Conservation (phyloP, 305 asterid genomes). For the Fraxinus angustifolia region DNA sequence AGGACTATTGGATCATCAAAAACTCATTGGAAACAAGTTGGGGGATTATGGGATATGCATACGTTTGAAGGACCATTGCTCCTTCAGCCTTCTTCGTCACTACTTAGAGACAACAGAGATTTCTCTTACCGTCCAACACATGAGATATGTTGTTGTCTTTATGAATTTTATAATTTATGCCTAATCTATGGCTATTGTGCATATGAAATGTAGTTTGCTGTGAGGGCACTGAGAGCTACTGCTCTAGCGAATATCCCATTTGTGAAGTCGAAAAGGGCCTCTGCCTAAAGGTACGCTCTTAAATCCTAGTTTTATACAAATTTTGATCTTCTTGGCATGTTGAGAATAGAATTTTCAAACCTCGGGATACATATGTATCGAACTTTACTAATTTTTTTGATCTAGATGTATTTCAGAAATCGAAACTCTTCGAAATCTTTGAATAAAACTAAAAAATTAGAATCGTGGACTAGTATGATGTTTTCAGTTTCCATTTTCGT, state of each 20-base stretch:
- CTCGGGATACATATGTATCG: background rate
- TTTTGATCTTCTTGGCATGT: background rate
- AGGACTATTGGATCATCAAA: slow-evolving; percentile 34
- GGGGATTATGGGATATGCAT: slow-evolving; percentile 30
- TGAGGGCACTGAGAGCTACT: slow-evolving; percentile 10
- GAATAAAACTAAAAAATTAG: background rate
- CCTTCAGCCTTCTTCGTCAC: no score
- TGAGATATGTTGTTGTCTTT: slow-evolving; percentile 24
- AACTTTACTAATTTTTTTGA: background rate
- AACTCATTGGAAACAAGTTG: slow-evolving; percentile 31
- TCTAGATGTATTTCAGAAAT: background rate
- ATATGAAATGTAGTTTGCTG: slow-evolving; percentile 27
- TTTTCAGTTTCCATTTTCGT: background rate
- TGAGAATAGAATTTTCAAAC: background rate
- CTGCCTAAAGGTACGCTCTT: slow-evolving; percentile 21
- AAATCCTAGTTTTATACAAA: background rate
- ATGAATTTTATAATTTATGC: slow-evolving; percentile 4
- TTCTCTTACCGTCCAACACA: slow-evolving; percentile 11
- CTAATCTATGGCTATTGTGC: slow-evolving; percentile 23
- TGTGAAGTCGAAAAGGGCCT: slow-evolving; percentile 25
- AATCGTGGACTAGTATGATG: background rate
- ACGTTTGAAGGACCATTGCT: slow-evolving; percentile 13
- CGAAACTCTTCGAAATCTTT: background rate
- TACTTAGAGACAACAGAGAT: no score
- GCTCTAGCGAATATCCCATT: slow-evolving; percentile 26